Conservation (phyloP, 768 basidiomycete species). For the Hysterangium stoloniferum region DNA sequence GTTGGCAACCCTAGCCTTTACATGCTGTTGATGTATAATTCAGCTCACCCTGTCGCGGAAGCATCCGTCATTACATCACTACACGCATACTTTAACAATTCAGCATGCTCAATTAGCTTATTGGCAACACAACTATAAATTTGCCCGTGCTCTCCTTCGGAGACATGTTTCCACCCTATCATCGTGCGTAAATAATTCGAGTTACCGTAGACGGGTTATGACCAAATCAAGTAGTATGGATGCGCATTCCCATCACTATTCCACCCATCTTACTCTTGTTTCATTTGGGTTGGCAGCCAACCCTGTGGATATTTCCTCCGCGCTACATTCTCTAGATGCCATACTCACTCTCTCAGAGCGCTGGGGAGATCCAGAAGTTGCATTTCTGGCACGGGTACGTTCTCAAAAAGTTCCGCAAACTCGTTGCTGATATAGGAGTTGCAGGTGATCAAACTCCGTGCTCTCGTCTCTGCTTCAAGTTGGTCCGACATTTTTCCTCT, state of each 20-base stretch:
- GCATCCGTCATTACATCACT: conserved; percentile 56
- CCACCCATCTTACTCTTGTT: conserved; percentile 49
- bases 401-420: neutral
- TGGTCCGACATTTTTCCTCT: conserved; percentile 47
- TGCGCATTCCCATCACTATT: conserved; percentile 34
- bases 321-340: conserved; percentile 11
- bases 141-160: conserved; percentile 50
- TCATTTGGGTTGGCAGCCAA: conserved; percentile 15
- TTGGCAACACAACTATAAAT: conserved; percentile 48
- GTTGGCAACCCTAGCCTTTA: no score
- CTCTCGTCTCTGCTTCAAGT: conserved; percentile 44
- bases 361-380: conserved; percentile 12
- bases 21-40: conserved; percentile 2
- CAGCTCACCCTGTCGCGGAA: conserved; percentile 24
- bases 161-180: conserved; percentile 43
- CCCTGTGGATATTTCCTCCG: conserved; percentile 10
- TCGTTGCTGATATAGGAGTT: conserved; percentile 13
- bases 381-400: conserved; percentile 6
- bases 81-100: conserved; percentile 50
- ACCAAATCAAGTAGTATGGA: neutral
- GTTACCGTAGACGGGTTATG: conserved; percentile 16
- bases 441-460: conserved; percentile 47
- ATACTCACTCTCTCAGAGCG: conserved; percentile 10
- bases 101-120: conserved; percentile 54
- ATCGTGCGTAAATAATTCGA: conserved; percentile 10